phyloP scores from a whole-genome alignment of 768 basidiomycete species.

The Collybia nuda region DNA sequence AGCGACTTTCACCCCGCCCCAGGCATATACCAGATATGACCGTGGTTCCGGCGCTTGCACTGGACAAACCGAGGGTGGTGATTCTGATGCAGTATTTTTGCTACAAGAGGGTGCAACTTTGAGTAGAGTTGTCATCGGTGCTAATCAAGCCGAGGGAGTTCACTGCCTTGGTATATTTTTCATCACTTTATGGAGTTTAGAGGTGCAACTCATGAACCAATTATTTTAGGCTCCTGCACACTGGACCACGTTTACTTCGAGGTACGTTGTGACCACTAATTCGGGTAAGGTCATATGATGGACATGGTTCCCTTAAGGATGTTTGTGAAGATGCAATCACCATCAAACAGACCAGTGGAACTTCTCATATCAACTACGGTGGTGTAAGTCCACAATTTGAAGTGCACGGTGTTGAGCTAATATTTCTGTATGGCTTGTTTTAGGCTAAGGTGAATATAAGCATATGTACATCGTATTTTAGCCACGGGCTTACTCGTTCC shows the following conservation, averaged over 20 bases:
- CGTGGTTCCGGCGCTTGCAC: constrained; percentile 38
- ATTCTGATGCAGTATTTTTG: constrained; percentile 41
- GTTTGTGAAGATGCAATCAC: constrained; percentile 40
- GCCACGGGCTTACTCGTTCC: not conserved
- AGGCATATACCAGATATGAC: constrained; percentile 36
- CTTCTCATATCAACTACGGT: constrained; percentile 34
- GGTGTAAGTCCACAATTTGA: constrained; percentile 24
- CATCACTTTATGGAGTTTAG: too few relatives aligned
- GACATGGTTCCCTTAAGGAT: constrained; percentile 16
- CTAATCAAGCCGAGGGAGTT: constrained; percentile 39
- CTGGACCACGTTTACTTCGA: constrained; percentile 30
- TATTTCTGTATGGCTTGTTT: not conserved
- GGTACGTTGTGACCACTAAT: constrained; percentile 12
- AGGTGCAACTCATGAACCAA: not conserved
- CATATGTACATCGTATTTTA: not conserved
- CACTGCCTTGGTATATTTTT: constrained; percentile 34
- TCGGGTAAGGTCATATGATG: not conserved
- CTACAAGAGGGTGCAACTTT: constrained; percentile 39
- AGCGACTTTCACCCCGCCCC: constrained; percentile 31
- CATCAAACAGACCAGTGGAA: constrained; percentile 38
- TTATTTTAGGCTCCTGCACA: constrained; percentile 15
- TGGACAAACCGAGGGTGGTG: constrained; percentile 36
- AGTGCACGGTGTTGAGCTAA: not conserved
- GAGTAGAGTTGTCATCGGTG: constrained; percentile 38
- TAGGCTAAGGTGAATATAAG: constrained; percentile 26